Evolutionary conservation across 2,329 filamentous ascomycete genomes (phyloP).

Genomic region (Aspergillus brasiliensis): DNA sequence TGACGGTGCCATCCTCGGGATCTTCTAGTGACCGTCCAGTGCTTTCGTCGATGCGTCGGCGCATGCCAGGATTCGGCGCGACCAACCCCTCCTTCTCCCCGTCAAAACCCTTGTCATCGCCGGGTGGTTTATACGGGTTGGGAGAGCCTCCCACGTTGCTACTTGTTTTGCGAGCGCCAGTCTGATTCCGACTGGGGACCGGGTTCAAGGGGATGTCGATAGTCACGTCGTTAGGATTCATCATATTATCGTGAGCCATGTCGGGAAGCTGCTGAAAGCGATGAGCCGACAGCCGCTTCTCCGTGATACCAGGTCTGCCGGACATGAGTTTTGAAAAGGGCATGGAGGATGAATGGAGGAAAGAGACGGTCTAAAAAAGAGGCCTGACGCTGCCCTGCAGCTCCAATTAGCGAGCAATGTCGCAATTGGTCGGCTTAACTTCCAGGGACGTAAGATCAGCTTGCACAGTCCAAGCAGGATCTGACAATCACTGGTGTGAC

Average conservation of each 20-base stretch:
- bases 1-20: conserved; percentile 58
- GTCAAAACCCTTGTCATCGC: conserved; percentile 27
- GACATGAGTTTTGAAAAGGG: conserved; percentile 28
- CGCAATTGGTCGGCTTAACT: conserved; percentile 5
- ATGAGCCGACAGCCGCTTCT: conserved; percentile 48
- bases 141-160: conserved; percentile 35
- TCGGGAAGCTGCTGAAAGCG: conserved; percentile 48
- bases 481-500: conserved; percentile 2
- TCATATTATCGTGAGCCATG: conserved; percentile 41
- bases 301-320: conserved; percentile 35
- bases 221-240: conserved; percentile 55
- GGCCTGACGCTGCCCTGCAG: conserved; percentile 6
- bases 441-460: not conserved
- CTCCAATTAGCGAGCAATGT: conserved; percentile 1
- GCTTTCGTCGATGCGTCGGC: conserved; percentile 35
- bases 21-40: conserved; percentile 40
- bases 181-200: conserved; percentile 53
- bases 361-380: not conserved
- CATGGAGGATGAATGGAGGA: not conserved
- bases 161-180: conserved; percentile 46
- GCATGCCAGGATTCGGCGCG: conserved; percentile 26
- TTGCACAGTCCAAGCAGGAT: conserved; percentile 8
- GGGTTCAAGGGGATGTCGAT: conserved; percentile 64
- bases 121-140: conserved; percentile 31
- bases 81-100: conserved; percentile 36